Evolutionary conservation across 768 basidiomycete genomes (phyloP).

Genomic region (Lepiota brunneoincarnata): DNA sequence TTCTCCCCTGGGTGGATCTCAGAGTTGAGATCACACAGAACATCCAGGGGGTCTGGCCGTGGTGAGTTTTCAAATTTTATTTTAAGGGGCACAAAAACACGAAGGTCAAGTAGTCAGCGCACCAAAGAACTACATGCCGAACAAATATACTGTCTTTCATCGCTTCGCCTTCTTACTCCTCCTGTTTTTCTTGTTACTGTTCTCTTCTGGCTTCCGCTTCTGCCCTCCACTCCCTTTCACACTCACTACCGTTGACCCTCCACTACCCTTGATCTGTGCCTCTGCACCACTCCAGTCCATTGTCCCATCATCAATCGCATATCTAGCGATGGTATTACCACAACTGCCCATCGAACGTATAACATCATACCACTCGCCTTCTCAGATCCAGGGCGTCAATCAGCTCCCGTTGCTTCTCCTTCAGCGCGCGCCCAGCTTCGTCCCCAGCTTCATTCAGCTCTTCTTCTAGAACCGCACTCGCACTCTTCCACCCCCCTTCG

Average conservation of each 20-base stretch:
- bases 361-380: constrained; percentile 57
- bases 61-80: too few relatives aligned
- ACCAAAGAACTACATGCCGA: neutral
- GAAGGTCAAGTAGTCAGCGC: too few relatives aligned
- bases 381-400: constrained; percentile 84
- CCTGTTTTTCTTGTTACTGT: constrained; percentile 42
- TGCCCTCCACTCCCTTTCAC: constrained; percentile 50
- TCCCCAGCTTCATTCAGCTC: constrained; percentile 80
- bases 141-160: constrained; percentile 17
- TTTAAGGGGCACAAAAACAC: too few relatives aligned
- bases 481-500: constrained; percentile 38
- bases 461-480: constrained; percentile 48
- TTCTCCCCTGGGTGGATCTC: too few relatives aligned
- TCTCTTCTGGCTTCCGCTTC: constrained; percentile 55
- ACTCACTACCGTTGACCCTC: constrained; percentile 68
- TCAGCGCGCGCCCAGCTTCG: constrained; percentile 61
- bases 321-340: constrained; percentile 39
- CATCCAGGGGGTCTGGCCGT: too few relatives aligned
- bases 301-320: constrained; percentile 67
- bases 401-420: constrained; percentile 83
- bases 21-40: too few relatives aligned
- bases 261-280: constrained; percentile 58
- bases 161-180: constrained; percentile 47
- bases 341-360: constrained; percentile 12
- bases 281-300: constrained; percentile 79